phyloP scores from a whole-genome alignment of 2,329 filamentous ascomycete genomes.

The Pseudocercospora vitis region DNA sequence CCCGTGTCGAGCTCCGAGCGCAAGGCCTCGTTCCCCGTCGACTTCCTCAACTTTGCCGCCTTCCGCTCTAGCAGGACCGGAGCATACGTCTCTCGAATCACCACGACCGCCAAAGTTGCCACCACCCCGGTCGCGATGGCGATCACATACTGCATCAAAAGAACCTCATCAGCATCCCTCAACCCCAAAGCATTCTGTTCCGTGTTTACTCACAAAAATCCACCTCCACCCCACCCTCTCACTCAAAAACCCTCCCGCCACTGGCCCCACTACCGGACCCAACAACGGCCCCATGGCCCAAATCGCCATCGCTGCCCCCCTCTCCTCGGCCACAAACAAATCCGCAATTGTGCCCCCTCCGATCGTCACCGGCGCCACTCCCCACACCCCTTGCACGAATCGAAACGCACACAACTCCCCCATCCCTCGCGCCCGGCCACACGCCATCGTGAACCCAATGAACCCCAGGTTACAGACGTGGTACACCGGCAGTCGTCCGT shows the following conservation, averaged over 20 bases:
- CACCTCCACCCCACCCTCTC: slow-evolving; percentile 69
- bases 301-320: slow-evolving; percentile 35
- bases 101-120: slow-evolving; percentile 41
- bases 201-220: slow-evolving; percentile 21
- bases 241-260: slow-evolving; percentile 63
- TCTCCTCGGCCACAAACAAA: slow-evolving; percentile 31
- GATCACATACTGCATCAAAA: slow-evolving; percentile 61
- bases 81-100: slow-evolving; percentile 51
- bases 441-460: slow-evolving; percentile 35
- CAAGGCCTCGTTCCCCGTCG: slow-evolving; percentile 49
- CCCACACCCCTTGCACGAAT: slow-evolving; percentile 36
- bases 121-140: slow-evolving; percentile 31
- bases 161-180: slow-evolving; percentile 2
- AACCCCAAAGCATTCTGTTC: too few relatives aligned
- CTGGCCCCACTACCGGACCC: slow-evolving; percentile 46
- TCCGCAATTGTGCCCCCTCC: slow-evolving; percentile 35
- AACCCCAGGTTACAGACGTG: slow-evolving; percentile 36
- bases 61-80: slow-evolving; percentile 50
- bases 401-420: slow-evolving; percentile 35
- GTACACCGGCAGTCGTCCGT: slow-evolving; percentile 36
- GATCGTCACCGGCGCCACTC: slow-evolving; percentile 36
- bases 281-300: slow-evolving; percentile 36
- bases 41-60: slow-evolving; percentile 48
- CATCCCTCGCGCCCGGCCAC: slow-evolving; percentile 34
- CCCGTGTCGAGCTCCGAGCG: slow-evolving; percentile 43